Evolutionary conservation across 768 basidiomycete species (phyloP).

Genomic region (Tulasnella sp.): DNA sequence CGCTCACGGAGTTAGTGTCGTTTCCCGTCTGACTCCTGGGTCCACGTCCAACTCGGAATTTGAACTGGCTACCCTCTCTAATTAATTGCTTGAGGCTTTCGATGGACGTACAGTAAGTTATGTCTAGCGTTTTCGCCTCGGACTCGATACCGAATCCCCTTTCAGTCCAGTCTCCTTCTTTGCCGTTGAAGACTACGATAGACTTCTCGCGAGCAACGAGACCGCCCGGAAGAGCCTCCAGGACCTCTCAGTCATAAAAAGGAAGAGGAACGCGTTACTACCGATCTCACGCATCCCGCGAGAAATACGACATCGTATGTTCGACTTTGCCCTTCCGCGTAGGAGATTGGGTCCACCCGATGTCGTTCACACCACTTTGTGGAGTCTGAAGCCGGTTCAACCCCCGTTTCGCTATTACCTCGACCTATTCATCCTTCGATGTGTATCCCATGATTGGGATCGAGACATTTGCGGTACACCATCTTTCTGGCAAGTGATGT

Average conservation of each 20-base stretch:
- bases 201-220: not conserved
- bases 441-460: not conserved
- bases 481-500: not conserved
- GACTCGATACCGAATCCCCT: not conserved
- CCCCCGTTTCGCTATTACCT: not conserved
- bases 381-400: not conserved
- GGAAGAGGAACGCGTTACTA: not conserved
- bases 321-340: not conserved
- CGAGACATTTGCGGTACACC: not conserved
- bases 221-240: not conserved
- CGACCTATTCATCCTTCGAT: not conserved
- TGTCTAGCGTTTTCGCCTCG: not conserved
- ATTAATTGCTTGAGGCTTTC: no score
- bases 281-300: not conserved
- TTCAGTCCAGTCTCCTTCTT: not conserved
- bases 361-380: not conserved
- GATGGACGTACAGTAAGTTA: not conserved
- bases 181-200: not conserved
- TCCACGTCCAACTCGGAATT: no score
- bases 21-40: no score
- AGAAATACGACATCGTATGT: not conserved
- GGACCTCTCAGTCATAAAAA: not conserved
- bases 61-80: no score
- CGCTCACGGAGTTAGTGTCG: no score
- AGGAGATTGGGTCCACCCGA: not conserved